A percentile compares a stretch with the other conserved stretches of the same genome.
Conservation (phyloP, 495 filamentous ascomycete genomes). For the Annulohypoxylon maeteangense region DNA sequence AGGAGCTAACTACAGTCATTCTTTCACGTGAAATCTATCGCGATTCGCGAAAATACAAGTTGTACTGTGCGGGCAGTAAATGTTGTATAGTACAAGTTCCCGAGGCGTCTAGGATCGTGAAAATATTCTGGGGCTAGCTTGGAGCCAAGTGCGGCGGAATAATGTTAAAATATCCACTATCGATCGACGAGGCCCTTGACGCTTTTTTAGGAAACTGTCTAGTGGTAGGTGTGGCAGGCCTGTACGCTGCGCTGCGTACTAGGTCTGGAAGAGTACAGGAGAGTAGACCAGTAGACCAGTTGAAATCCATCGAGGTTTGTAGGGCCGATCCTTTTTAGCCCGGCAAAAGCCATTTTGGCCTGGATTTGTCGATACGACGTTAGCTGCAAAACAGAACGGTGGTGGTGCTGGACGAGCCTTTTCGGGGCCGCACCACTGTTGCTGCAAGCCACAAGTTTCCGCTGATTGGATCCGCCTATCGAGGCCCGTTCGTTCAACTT, state of each 20-base stretch:
- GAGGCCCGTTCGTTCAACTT: not conserved
- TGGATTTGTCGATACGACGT: constrained; percentile 38
- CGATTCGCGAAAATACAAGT: constrained; percentile 8
- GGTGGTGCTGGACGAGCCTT: constrained; percentile 30
- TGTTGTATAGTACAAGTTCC: not conserved
- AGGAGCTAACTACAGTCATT: constrained; percentile 18
- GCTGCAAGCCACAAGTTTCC: constrained; percentile 27
- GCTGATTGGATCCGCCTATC: constrained; percentile 36
- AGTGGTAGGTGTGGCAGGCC: constrained; percentile 22
- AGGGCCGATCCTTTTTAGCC: constrained; percentile 42
- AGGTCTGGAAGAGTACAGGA: not conserved
- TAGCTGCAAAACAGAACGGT: constrained; percentile 33
- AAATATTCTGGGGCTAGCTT: constrained; percentile 21
- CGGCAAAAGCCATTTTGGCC: constrained; percentile 34
- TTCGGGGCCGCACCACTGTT: constrained; percentile 34
- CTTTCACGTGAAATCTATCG: constrained; percentile 19
- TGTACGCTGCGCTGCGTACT: constrained; percentile 3
- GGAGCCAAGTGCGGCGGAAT: constrained; percentile 21
- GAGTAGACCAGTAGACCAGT: constrained; percentile 17
- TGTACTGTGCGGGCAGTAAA: constrained; percentile 24
- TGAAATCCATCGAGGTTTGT: constrained; percentile 32
- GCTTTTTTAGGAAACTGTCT: constrained; percentile 25
- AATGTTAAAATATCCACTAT: constrained; percentile 34
- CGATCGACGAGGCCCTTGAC: constrained; percentile 33
- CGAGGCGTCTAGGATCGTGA: constrained; percentile 17